These are phyloP conservation scores for Myriosclerotinia scirpicola DNA, from an alignment of 2,329 filamentous ascomycete genomes.

Conservation along the genomic window DNA sequence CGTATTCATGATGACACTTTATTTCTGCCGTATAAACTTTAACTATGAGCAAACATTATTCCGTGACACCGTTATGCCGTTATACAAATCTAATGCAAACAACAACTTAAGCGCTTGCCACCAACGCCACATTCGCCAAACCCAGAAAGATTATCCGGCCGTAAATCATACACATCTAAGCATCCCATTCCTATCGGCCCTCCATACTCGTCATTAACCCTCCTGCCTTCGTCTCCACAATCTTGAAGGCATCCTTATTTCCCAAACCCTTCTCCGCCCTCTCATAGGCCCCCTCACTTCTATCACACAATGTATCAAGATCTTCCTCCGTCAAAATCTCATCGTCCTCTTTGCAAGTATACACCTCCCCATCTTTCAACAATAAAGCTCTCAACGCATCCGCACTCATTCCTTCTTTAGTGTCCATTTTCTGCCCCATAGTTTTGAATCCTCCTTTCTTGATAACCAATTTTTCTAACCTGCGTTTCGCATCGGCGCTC, in stretches of 20 bases:
- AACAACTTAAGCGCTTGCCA: neutral
- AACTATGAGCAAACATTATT: conserved; percentile 6
- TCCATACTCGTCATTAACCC: conserved; percentile 37
- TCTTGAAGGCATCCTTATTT: conserved; percentile 67
- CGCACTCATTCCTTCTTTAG: conserved; percentile 53
- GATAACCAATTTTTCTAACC: conserved; percentile 92
- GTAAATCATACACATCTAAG: neutral
- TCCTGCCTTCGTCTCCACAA: conserved; percentile 73
- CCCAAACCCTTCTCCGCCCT: conserved; percentile 78
- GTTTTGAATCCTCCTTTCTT: conserved; percentile 83
- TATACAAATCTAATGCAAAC: conserved; percentile 10
- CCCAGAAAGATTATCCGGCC: neutral
- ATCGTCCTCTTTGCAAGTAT: conserved; percentile 57
- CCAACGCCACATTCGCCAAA: neutral
- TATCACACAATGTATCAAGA: conserved; percentile 74
- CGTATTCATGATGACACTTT: neutral
- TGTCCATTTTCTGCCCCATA: conserved; percentile 61
- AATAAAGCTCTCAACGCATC: conserved; percentile 63
- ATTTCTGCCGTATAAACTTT: neutral
- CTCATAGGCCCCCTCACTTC: conserved; percentile 61
- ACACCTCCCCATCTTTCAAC: conserved; percentile 70
- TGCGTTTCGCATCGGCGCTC: conserved; percentile 86
- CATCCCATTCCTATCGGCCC: conserved; percentile 20
- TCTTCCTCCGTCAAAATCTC: conserved; percentile 74
- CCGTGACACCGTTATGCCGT: neutral